Conservation (phyloP, 2,329 filamentous ascomycete genomes). For the Colletotrichum kahawae region DNA sequence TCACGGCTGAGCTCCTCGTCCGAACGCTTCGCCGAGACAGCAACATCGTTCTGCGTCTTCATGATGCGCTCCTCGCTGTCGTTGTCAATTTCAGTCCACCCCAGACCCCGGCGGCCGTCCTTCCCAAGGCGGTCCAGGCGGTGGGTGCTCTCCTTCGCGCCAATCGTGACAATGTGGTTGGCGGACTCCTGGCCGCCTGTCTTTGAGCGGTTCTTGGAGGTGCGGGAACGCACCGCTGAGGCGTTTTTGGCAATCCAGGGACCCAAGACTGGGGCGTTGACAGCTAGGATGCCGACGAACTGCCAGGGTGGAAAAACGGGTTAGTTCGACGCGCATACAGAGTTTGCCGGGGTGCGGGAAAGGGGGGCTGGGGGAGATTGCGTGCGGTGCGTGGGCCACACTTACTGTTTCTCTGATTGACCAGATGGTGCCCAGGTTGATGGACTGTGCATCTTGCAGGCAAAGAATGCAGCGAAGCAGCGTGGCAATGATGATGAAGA, state of each 20-base stretch:
- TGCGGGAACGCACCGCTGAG: slow-evolving; percentile 12
- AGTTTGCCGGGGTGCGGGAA: background rate
- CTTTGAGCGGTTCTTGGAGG: slow-evolving; percentile 5
- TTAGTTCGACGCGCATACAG: background rate
- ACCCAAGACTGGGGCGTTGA: slow-evolving; percentile 27
- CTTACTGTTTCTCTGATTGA: slow-evolving; percentile 31
- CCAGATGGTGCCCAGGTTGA: slow-evolving; percentile 29
- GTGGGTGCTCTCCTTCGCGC: slow-evolving; percentile 12
- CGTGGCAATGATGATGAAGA: slow-evolving; percentile 31
- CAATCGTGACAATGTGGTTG: slow-evolving; percentile 25
- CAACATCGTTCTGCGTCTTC: background rate
- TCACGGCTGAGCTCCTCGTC: background rate
- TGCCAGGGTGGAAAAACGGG: background rate
- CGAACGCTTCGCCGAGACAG: slow-evolving; percentile 3
- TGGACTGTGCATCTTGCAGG: slow-evolving; percentile 25
- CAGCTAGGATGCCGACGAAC: slow-evolving; percentile 29
- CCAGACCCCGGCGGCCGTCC: slow-evolving; percentile 20
- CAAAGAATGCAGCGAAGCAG: slow-evolving; percentile 27
- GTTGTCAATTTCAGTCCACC: slow-evolving; percentile 26
- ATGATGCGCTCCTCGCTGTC: slow-evolving; percentile 26
- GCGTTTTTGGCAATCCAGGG: slow-evolving; percentile 28
- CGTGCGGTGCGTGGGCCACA: background rate
- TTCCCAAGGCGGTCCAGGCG: slow-evolving; percentile 21
- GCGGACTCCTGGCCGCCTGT: slow-evolving; percentile 5
- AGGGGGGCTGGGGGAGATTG: background rate